Evolutionary conservation across 2,329 filamentous ascomycete species (phyloP), one percentile per base, ranked within the genome.

Genomic region (Colletotrichum paranaense): DNA sequence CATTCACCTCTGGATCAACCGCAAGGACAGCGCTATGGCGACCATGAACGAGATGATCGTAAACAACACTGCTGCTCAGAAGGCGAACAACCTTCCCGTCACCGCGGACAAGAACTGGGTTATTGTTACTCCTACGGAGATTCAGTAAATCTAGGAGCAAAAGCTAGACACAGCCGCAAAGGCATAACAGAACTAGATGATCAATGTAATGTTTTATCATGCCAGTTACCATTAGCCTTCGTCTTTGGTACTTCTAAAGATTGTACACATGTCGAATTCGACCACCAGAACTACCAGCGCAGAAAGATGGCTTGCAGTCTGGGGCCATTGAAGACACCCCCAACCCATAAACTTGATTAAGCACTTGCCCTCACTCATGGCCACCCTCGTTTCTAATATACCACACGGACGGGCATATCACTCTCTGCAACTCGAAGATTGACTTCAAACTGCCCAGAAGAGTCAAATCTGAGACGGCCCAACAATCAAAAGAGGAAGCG

Each of bases 21-120:
- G 83, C 66, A 81, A 80, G 67, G 77, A 82, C 28, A 78, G 78
- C 42, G 80, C 80, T 62, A 79, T 80, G 73, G 76, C 80, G 71
- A 69, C 83, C 72, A 78, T 86, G 56, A 74, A 81, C 30, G 77
- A 75, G 30, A 83, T 85, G 83, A 83, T 82, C n/a, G 73, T 73
- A 58, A 76, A 84, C 3, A 80, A 78, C 63, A 77, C 81, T 4
- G 77, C 76, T 26, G 79, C 75, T 3, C 84, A 86, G 76, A 76
- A 76, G 63, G 76, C 78, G 67, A 79, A 83, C 57, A 81, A 81
- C 1, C 70, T 82, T 9, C 77, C 79, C 1, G 84, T 85, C 2
- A 86, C 83, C 16, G 84, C 83, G 2, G 78, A 86, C 68, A 85
- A 84, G 80, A 85, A 85, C 77, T 86, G 84, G 84, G 80, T 86